phyloP scores from a whole-genome alignment of 768 basidiomycete species.

The Rhodosporidiobolus odoratus region DNA sequence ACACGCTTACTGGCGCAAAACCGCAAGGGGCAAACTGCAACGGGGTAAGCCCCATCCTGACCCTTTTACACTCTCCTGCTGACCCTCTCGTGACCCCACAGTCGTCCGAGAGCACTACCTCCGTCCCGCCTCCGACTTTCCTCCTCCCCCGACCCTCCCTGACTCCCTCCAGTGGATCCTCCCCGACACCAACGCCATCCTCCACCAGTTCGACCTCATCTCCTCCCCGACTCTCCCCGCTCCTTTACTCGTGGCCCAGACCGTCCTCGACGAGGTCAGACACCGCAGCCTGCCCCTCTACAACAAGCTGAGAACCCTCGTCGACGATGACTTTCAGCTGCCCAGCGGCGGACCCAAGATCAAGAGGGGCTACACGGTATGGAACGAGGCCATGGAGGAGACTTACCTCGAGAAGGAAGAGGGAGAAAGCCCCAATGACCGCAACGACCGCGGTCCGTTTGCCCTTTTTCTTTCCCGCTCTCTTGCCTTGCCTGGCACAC shows the following conservation, averaged over 20 bases:
- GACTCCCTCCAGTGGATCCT: constrained; percentile 71
- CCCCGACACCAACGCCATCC: constrained; percentile 90
- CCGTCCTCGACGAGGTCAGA: constrained; percentile 91
- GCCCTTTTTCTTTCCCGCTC: neutral
- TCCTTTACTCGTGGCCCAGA: constrained; percentile 86
- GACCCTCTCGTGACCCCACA: constrained; percentile 41
- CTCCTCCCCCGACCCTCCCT: constrained; percentile 25
- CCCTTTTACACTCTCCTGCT: neutral
- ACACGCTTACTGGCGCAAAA: constrained; percentile 62
- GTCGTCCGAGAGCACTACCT: constrained; percentile 92
- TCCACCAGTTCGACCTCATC: constrained; percentile 95
- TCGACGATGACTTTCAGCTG: constrained; percentile 59
- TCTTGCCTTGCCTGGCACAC: neutral
- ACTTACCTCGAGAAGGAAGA: constrained; percentile 67
- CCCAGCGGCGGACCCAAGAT: constrained; percentile 54
- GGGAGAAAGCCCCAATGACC: constrained; percentile 81
- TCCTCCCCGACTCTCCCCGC: constrained; percentile 68
- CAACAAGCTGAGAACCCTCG: constrained; percentile 79
- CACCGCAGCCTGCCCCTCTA: constrained; percentile 88
- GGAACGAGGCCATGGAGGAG: constrained; percentile 41
- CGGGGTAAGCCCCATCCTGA: constrained; percentile 59
- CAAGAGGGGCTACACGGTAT: constrained; percentile 49
- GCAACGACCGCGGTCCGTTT: constrained; percentile 78
- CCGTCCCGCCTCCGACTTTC: constrained; percentile 53
- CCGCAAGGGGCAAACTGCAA: constrained; percentile 83